These are phyloP conservation scores for Yamadazyma philogaea DNA, from an alignment of 805 yeast species.

Conservation along the genomic window DNA sequence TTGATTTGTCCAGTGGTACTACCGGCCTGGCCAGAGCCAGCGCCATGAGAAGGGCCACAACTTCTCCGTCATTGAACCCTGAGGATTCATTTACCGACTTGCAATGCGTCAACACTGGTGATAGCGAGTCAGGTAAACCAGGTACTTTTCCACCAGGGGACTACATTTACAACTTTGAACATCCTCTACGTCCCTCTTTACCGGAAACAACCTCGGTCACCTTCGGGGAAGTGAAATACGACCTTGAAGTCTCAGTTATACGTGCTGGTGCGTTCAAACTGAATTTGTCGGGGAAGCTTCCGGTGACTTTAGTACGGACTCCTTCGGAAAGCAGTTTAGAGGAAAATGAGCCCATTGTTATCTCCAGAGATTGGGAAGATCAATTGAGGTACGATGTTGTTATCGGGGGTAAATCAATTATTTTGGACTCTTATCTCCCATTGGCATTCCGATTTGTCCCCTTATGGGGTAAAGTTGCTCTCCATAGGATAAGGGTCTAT, in stretches of 20 bases:
- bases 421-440: conserved; percentile 80
- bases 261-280: conserved; percentile 85
- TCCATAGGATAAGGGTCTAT: conserved; percentile 83
- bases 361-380: conserved; percentile 91
- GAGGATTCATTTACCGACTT: conserved; percentile 23
- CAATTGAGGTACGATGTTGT: conserved; percentile 85
- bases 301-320: conserved; percentile 67
- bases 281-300: conserved; percentile 60
- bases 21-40: conserved; percentile 12
- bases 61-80: conserved; percentile 28
- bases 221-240: conserved; percentile 76
- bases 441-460: conserved; percentile 82
- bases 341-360: conserved; percentile 89
- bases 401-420: conserved; percentile 83
- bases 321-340: conserved; percentile 78
- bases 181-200: conserved; percentile 72
- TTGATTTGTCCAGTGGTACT: neutral
- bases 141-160: conserved; percentile 76
- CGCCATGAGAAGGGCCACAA: conserved; percentile 25
- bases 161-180: conserved; percentile 88
- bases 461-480: conserved; percentile 70
- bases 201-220: conserved; percentile 80
- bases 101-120: conserved; percentile 14
- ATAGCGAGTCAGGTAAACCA: conserved; percentile 20
- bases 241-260: conserved; percentile 64